Conservation (phyloP, 2,329 filamentous ascomycete genomes). For the Waltergamsia citrina region DNA sequence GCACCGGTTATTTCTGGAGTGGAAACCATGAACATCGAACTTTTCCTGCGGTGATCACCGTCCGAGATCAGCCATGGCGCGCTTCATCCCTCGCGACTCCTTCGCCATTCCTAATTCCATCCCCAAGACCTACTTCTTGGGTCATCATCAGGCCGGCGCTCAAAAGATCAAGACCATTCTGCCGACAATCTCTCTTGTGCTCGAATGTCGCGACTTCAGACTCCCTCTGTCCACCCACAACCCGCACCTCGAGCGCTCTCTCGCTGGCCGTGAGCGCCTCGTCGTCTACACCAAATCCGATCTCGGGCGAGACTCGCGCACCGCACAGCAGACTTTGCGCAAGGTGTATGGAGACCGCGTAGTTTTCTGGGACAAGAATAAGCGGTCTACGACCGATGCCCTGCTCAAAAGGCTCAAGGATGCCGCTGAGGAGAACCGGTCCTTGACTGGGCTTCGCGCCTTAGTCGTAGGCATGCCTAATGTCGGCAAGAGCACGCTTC, state of each 20-base stretch:
- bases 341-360: slow-evolving; percentile 21
- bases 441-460: slow-evolving; percentile 72
- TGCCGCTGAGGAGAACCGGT: slow-evolving; percentile 26
- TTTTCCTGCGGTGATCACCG: background rate
- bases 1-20: too few relatives aligned
- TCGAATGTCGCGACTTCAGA: slow-evolving; percentile 92
- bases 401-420: slow-evolving; percentile 28
- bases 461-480: slow-evolving; percentile 97
- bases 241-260: slow-evolving; percentile 71
- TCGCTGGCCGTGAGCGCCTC: slow-evolving; percentile 64
- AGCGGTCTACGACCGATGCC: slow-evolving; percentile 18
- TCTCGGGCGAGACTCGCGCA: slow-evolving; percentile 40
- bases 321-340: slow-evolving; percentile 16
- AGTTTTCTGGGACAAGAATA: slow-evolving; percentile 34
- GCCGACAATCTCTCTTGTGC: slow-evolving; percentile 72
- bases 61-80: slow-evolving; percentile 12
- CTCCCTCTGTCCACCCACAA: slow-evolving; percentile 86
- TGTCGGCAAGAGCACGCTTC: slow-evolving; percentile 88
- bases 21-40: background rate
- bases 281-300: slow-evolving; percentile 90
- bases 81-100: slow-evolving; percentile 62
- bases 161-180: slow-evolving; percentile 75
- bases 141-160: slow-evolving; percentile 79
- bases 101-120: slow-evolving; percentile 69
- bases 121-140: slow-evolving; percentile 85